phyloP scores from a whole-genome alignment of 139 green algal genomes.

The Auxenochlorella pyrenoidosa region DNA sequence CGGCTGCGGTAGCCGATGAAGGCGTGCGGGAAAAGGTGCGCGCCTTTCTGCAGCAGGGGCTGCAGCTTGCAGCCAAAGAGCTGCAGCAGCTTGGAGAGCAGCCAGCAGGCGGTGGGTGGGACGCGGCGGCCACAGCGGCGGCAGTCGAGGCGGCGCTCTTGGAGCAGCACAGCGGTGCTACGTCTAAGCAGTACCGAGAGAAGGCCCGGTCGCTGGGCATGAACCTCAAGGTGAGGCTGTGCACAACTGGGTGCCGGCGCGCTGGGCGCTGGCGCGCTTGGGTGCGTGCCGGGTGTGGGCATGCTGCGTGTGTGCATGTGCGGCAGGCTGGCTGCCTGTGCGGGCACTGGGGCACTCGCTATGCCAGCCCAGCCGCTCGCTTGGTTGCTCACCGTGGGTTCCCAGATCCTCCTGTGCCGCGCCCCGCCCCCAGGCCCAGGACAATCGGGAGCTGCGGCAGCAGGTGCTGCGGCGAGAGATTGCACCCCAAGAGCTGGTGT shows the following conservation, averaged over 20 bases:
- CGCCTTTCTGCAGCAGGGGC: neutral
- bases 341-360: no score
- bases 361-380: no score
- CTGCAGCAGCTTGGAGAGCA: neutral
- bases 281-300: no score
- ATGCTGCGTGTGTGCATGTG: no score
- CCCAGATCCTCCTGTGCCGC: neutral
- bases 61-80: neutral
- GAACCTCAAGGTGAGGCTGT: constrained; percentile 70
- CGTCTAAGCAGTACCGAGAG: constrained; percentile 69
- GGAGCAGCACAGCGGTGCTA: neutral
- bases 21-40: neutral
- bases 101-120: neutral
- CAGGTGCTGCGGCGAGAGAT: constrained; percentile 46
- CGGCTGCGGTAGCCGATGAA: neutral
- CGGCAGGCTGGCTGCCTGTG: neutral
- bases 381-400: no score
- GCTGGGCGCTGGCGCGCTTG: neutral
- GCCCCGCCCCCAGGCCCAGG: neutral
- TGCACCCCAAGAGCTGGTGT: constrained; percentile 42
- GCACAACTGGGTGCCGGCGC: neutral
- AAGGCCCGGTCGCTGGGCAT: constrained; percentile 68
- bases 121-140: neutral
- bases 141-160: constrained; percentile 25
- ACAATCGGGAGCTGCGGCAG: constrained; percentile 50